phyloP scores from a whole-genome alignment of 331 rosid genomes.

The Spiraea crenata region DNA sequence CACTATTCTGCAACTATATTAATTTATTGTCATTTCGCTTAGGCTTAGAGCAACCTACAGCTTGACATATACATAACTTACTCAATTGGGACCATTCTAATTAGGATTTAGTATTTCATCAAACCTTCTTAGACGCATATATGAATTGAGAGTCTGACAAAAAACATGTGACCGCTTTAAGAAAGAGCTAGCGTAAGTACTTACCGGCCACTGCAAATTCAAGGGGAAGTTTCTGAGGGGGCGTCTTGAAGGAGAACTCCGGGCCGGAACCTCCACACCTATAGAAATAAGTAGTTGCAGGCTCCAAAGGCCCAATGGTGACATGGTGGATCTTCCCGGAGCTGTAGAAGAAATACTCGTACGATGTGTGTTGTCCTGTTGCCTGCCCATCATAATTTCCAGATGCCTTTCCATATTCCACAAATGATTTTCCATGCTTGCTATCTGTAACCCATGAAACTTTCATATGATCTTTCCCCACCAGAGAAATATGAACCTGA shows the following conservation, averaged over 20 bases:
- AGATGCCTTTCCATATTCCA: slow-evolving; percentile 61
- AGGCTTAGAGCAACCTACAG: too few species aligned
- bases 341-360: slow-evolving; percentile 48
- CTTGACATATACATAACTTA: too few species aligned
- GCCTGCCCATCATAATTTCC: slow-evolving; percentile 40
- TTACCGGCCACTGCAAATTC: slow-evolving; percentile 68
- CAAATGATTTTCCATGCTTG: slow-evolving; percentile 29
- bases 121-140: too few species aligned
- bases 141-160: too few species aligned
- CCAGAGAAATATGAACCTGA: slow-evolving; percentile 74
- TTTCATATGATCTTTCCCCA: slow-evolving; percentile 57
- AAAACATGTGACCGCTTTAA: too few species aligned
- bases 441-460: slow-evolving; percentile 70
- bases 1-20: too few species aligned
- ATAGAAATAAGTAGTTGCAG: slow-evolving; percentile 57
- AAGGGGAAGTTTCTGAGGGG: slow-evolving; percentile 51
- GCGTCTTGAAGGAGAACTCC: slow-evolving; percentile 62
- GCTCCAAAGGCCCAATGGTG: slow-evolving; percentile 56
- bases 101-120: too few species aligned
- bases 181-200: slow-evolving; percentile 10
- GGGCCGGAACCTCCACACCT: slow-evolving; percentile 62
- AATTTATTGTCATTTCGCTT: too few species aligned
- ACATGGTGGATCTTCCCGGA: slow-evolving; percentile 71
- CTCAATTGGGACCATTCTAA: too few species aligned
- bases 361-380: slow-evolving; percentile 40